Base-by-base conservation (phyloP, 345 rosid species). In the Capsella bursapastoris region DNA sequence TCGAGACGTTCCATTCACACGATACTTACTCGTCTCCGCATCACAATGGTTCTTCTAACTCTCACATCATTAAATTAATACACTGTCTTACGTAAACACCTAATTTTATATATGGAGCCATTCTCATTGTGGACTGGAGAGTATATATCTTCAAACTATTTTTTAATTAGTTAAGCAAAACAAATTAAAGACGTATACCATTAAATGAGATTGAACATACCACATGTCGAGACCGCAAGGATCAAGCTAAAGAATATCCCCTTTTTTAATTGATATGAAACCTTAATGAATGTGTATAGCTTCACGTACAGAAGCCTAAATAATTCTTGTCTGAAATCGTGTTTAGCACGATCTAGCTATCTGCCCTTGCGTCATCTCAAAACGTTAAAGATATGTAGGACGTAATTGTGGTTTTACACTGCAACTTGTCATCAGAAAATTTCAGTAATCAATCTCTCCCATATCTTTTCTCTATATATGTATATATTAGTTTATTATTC, bases 191-290 rank as follows among this genome's bases (percentile, higher is more conserved):
- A 68, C 51, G 44, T 34, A 8, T 56, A 41, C 18, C 43, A 31
- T 57, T 55, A 69, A 56, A 57, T 57, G 71, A 38, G 35, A 67
- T 49, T 58, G 25, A 22, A 31, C 22, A 58, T 38, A 66, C 61
- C 73, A 50, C 67, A 66, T 74, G 72, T 50, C 59, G 52, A 60
- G 53, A 66, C 68, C 44, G 51, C 32, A 41, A 58, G 29, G 53
- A 56, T 25, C 58, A 67, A 48, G 44, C 58, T 48, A 47, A 56
- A 4, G 66, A 47, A 66, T 55, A 43, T 57, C n/a, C 49, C 28
- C 0, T 52, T 40, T 40, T 40, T 63, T 41, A 48, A 53, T 52
- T 51, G 60, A 66, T 51, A 29, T 22, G 25, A 32, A 28, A 51
- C 25, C 61, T 72, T 72, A 0, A 53, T 72, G 44, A 35, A 65